phyloP scores from a whole-genome alignment of 768 basidiomycete species.

The Termitomyces sp. region DNA sequence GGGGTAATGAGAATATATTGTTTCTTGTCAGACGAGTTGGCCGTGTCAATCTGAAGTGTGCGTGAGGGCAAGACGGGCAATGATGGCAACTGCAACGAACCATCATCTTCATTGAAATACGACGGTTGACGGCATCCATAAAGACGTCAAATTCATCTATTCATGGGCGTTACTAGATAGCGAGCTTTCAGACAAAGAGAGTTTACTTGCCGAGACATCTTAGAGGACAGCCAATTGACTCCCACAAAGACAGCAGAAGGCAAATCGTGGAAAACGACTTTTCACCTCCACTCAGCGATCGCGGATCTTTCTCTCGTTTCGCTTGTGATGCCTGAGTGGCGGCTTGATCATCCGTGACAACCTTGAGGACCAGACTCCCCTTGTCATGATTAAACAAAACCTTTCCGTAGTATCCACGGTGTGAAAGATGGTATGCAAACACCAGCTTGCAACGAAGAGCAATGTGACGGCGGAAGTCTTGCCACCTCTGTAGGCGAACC shows the following conservation, averaged over 20 bases:
- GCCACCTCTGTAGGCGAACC: conserved; percentile 69
- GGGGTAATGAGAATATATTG: conserved; percentile 97
- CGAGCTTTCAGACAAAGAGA: neutral
- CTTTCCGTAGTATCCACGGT: conserved; percentile 87
- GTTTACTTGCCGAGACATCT: conserved; percentile 71
- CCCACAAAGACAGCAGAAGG: conserved; percentile 91
- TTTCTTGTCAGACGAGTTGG: conserved; percentile 79
- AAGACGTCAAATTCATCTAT: conserved; percentile 97
- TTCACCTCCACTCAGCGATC: conserved; percentile 87
- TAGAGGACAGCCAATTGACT: conserved; percentile 89
- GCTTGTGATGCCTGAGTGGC: conserved; percentile 48
- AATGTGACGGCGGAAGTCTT: conserved; percentile 83
- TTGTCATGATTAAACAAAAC: conserved; percentile 77
- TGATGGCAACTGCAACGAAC: conserved; percentile 32
- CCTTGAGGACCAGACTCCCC: conserved; percentile 62
- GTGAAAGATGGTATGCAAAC: conserved; percentile 76
- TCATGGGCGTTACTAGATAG: neutral
- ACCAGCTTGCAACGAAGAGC: conserved; percentile 82
- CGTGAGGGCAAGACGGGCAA: neutral
- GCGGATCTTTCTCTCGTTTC: conserved; percentile 82
- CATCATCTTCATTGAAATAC: conserved; percentile 95
- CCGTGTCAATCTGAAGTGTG: conserved; percentile 72
- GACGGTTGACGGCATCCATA: conserved; percentile 91
- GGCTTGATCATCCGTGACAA: conserved; percentile 79
- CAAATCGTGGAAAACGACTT: conserved; percentile 97